A percentile compares a stretch with the other conserved stretches of the same genome.
phyloP scores from a whole-genome alignment of 768 basidiomycete genomes.

The Pleurotus giganteus region DNA sequence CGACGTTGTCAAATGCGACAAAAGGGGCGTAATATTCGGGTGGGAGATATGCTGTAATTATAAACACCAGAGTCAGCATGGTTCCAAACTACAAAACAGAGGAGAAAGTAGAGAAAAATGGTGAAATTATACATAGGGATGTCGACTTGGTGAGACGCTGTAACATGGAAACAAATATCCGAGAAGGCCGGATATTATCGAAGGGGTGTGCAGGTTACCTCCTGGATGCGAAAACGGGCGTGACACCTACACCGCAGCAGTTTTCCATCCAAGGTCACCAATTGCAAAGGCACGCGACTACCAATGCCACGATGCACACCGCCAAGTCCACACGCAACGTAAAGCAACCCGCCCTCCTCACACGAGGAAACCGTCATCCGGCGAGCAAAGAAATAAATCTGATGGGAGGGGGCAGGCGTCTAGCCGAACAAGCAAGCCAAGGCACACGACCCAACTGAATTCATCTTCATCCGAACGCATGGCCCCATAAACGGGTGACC shows the following conservation, averaged over 20 bases:
- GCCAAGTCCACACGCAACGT: not conserved
- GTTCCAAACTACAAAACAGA: not conserved
- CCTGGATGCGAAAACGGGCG: not conserved
- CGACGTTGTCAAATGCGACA: constrained; percentile 67
- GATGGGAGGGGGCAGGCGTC: too few relatives aligned
- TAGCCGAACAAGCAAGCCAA: not conserved
- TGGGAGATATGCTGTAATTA: constrained; percentile 68
- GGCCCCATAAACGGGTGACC: not conserved
- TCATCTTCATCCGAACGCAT: too few relatives aligned
- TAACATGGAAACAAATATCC: not conserved
- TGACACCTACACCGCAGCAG: not conserved
- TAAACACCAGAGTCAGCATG: not conserved
- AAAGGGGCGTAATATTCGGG: constrained; percentile 72
- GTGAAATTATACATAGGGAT: too few relatives aligned
- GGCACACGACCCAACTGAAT: not conserved
- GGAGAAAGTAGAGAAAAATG: not conserved
- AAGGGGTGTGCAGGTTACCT: not conserved
- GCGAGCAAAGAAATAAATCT: too few relatives aligned
- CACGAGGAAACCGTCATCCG: too few relatives aligned
- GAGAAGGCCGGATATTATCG: not conserved
- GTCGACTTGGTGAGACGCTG: too few relatives aligned
- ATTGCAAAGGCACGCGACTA: not conserved
- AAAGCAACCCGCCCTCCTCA: not conserved
- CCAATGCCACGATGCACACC: not conserved
- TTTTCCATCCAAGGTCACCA: not conserved